A percentile compares a stretch with the other conserved stretches of the same genome.
These are phyloP conservation scores for Leccinum arenicola DNA, from an alignment of 768 basidiomycete species.

Conservation along the genomic window DNA sequence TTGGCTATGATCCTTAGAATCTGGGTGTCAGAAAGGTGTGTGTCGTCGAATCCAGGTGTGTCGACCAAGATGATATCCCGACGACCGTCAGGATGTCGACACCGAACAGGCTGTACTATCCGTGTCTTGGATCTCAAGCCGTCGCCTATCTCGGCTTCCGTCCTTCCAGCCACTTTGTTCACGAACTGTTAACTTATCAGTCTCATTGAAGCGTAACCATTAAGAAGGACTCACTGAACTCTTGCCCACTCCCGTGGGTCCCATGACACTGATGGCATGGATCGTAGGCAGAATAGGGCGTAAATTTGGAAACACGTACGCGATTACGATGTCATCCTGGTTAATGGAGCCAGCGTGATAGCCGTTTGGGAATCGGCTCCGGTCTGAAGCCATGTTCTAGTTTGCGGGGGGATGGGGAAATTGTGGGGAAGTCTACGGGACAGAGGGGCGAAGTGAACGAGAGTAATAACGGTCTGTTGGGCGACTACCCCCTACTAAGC, in stretches of 20 bases:
- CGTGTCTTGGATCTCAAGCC: slow-evolving; percentile 11
- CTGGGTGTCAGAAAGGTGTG: slow-evolving; percentile 4
- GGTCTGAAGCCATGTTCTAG: neutral
- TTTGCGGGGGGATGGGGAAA: neutral
- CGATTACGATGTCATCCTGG: slow-evolving; percentile 15
- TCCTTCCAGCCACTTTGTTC: neutral
- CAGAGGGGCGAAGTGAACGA: neutral
- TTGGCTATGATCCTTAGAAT: slow-evolving; percentile 12
- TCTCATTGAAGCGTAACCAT: too few relatives aligned
- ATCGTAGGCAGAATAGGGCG: neutral
- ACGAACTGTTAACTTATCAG: slow-evolving; percentile 11
- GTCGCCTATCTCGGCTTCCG: neutral
- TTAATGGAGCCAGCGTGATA: neutral
- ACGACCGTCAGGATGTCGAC: slow-evolving; percentile 15
- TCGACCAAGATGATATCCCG: slow-evolving; percentile 16
- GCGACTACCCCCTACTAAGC: neutral
- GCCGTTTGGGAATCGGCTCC: neutral
- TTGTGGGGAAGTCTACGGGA: neutral
- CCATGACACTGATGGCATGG: slow-evolving; percentile 13
- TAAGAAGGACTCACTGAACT: slow-evolving; percentile 14
- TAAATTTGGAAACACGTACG: slow-evolving; percentile 7
- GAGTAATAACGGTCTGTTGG: neutral
- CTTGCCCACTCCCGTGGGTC: slow-evolving; percentile 15
- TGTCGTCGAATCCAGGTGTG: slow-evolving; percentile 21
- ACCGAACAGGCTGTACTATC: slow-evolving; percentile 5